Percentiles rank a stretch among this genome's conserved stretches.
Evolutionary conservation across 768 basidiomycete genomes (phyloP).

Genomic region (Gloeostereum incarnatum): DNA sequence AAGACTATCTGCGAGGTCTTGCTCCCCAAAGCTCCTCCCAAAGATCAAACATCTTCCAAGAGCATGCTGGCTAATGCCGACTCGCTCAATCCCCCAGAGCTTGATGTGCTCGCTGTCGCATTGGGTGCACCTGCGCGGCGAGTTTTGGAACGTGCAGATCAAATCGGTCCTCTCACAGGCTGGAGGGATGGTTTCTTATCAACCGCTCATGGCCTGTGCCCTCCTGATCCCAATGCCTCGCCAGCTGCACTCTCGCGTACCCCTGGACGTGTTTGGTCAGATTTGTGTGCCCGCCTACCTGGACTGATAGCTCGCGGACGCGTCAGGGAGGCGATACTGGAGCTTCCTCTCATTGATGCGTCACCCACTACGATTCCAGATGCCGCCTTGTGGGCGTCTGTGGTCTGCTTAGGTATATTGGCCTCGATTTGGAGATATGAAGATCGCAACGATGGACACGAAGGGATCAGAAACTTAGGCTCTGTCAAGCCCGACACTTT

Average conservation of each 20-base stretch:
- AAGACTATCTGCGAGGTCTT: slow-evolving; percentile 1
- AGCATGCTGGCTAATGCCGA: background rate
- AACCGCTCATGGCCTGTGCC: background rate
- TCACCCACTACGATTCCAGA: background rate
- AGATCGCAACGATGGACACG: no score
- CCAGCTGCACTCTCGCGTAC: background rate
- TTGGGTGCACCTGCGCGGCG: slow-evolving; percentile 1
- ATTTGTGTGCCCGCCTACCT: background rate
- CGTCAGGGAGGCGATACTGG: no score
- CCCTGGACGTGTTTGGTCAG: slow-evolving; percentile 1
- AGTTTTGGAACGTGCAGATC: slow-evolving; percentile 1
- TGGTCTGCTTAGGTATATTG: no score
- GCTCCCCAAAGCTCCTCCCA: background rate
- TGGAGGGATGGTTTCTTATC: slow-evolving; percentile 3
- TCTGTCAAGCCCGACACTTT: no score
- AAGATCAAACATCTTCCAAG: background rate
- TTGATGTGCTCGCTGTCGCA: slow-evolving; percentile 1
- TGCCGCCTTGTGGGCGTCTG: no score
- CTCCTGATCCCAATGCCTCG: slow-evolving; percentile 2
- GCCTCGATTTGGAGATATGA: no score
- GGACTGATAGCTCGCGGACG: no score
- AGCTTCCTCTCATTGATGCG: background rate
- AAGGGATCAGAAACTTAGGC: no score
- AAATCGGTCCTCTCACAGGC: background rate
- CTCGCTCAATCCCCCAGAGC: slow-evolving; percentile 2